Evolutionary conservation across 306 rosid species (phyloP).

Genomic region (Lablab purpureus): DNA sequence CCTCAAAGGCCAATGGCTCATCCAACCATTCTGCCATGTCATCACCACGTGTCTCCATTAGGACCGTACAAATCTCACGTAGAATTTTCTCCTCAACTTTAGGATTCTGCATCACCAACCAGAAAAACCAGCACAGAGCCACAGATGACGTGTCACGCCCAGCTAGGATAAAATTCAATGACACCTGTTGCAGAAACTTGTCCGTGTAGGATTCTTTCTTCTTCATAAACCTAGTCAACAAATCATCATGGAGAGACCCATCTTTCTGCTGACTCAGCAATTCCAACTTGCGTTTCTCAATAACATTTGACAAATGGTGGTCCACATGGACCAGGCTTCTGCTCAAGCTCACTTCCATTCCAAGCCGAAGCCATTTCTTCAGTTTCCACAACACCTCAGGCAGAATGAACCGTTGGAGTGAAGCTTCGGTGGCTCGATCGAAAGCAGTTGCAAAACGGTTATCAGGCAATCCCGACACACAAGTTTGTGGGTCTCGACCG

Average conservation of each 20-base stretch:
- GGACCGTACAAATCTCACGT: conserved; percentile 62
- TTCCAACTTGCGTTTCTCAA: conserved; percentile 82
- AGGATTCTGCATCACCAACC: conserved; percentile 75
- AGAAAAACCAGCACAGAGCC: conserved; percentile 84
- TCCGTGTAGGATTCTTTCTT: conserved; percentile 81
- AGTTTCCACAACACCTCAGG: conserved; percentile 80
- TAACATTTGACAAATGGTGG: conserved; percentile 75
- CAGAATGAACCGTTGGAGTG: conserved; percentile 81
- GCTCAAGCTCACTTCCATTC: conserved; percentile 89
- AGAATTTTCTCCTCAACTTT: conserved; percentile 68
- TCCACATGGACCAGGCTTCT: conserved; percentile 75
- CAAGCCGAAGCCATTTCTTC: conserved; percentile 89
- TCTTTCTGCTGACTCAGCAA: conserved; percentile 67
- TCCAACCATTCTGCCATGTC: conserved; percentile 57
- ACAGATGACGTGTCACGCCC: conserved; percentile 97
- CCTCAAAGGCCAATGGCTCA: conserved; percentile 79
- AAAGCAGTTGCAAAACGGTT: conserved; percentile 79
- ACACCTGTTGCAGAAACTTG: conserved; percentile 79
- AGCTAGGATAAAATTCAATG: conserved; percentile 91
- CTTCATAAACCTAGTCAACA: conserved; percentile 87
- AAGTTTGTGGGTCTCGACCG: conserved; percentile 79
- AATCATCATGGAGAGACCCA: conserved; percentile 75
- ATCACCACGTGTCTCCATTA: conserved; percentile 75
- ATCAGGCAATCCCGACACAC: conserved; percentile 62
- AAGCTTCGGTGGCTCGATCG: conserved; percentile 86